These are phyloP conservation scores for Triticum urartu DNA, from an alignment of 176 grass and related monocot species.

Conservation along the genomic window DNA sequence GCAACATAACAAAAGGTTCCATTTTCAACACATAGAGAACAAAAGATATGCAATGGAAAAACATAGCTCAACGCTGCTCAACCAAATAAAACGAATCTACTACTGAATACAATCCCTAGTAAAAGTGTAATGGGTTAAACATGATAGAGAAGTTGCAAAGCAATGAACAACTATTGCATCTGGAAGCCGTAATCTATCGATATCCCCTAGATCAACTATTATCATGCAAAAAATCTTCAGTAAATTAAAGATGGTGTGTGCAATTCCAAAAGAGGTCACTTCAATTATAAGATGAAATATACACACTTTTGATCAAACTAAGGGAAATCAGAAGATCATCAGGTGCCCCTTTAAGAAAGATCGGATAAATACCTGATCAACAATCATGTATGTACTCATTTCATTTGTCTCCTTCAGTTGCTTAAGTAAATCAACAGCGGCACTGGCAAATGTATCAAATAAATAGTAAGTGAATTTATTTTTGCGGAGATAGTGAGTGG, in stretches of 20 bases:
- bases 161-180: neutral
- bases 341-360: slow-evolving; percentile 2
- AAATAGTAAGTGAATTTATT: slow-evolving; percentile 2
- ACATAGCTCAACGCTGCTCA: slow-evolving; percentile 4
- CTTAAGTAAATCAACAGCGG: slow-evolving; percentile 70
- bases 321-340: slow-evolving; percentile 11
- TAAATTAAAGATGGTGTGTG: slow-evolving; percentile 17
- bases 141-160: neutral
- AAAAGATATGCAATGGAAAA: slow-evolving; percentile 11
- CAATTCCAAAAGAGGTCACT: neutral
- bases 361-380: slow-evolving; percentile 61
- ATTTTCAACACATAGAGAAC: slow-evolving; percentile 5
- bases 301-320: slow-evolving; percentile 25
- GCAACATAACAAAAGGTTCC: slow-evolving; percentile 2
- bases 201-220: slow-evolving; percentile 16
- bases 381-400: slow-evolving; percentile 58
- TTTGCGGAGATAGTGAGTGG: neutral
- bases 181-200: neutral
- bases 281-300: slow-evolving; percentile 12
- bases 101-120: neutral
- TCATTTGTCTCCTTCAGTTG: slow-evolving; percentile 69
- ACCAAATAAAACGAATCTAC: slow-evolving; percentile 5
- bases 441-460: slow-evolving; percentile 47
- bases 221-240: slow-evolving; percentile 23
- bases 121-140: slow-evolving; percentile 14